Conservation (phyloP, 75 land plant species). For the Pinus taeda region DNA sequence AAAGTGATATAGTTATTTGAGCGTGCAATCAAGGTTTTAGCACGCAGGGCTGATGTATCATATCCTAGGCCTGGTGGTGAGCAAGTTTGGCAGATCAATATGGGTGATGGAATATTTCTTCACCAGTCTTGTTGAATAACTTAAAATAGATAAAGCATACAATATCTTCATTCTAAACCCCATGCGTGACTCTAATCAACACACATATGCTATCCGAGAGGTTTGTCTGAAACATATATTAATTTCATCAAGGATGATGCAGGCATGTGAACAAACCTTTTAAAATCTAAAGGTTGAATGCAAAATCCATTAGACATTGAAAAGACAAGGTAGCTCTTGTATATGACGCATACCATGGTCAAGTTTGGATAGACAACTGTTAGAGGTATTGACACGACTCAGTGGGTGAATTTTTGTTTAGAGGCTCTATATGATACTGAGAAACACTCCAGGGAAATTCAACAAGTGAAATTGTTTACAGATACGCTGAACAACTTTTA, state of each 20-base stretch:
- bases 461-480: too few species aligned
- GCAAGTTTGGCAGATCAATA: slow-evolving; percentile 86
- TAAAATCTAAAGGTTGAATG: too few species aligned
- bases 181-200: slow-evolving; percentile 36
- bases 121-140: slow-evolving; percentile 71
- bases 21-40: slow-evolving; percentile 70
- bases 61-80: slow-evolving; percentile 59
- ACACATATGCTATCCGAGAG: slow-evolving; percentile 76
- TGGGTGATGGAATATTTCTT: slow-evolving; percentile 82
- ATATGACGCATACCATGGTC: too few species aligned
- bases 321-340: too few species aligned
- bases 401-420: too few species aligned
- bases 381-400: too few species aligned
- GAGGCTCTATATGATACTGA: too few species aligned
- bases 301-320: too few species aligned
- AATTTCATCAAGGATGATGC: slow-evolving; percentile 38
- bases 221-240: slow-evolving; percentile 68
- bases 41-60: slow-evolving; percentile 68
- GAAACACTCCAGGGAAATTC: too few species aligned
- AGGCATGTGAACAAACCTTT: too few species aligned
- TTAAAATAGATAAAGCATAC: slow-evolving; percentile 77
- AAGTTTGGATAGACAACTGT: too few species aligned
- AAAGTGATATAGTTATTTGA: slow-evolving; percentile 76
- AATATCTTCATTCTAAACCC: slow-evolving; percentile 89
- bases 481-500: too few species aligned